A percentile compares a stretch with the other conserved stretches of the same genome.
phyloP scores from a whole-genome alignment of 148 eudicot genomes.

The Fagopyrum esculentum region DNA sequence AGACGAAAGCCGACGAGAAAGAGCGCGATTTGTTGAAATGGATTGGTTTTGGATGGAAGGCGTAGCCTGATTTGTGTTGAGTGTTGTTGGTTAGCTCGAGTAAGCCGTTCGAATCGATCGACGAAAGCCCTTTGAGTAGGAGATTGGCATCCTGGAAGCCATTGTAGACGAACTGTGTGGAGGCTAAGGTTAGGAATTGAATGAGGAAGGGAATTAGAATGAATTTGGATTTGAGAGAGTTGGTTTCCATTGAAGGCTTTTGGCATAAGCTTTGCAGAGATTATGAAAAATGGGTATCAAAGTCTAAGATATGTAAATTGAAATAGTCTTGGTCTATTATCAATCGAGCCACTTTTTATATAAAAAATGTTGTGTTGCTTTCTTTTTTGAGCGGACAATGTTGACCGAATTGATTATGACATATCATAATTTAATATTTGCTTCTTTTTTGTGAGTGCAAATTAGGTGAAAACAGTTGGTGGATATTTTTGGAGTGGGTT shows the following conservation, averaged over 20 bases:
- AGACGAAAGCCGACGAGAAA: neutral
- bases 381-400: neutral
- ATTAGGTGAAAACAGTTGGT: neutral
- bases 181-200: neutral
- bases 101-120: slow-evolving; percentile 3
- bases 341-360: neutral
- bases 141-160: slow-evolving; percentile 16
- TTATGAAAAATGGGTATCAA: neutral
- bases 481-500: neutral
- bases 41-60: slow-evolving; percentile 6
- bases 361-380: neutral
- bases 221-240: neutral
- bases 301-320: neutral
- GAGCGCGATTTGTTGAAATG: slow-evolving; percentile 3
- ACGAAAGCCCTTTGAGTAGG: slow-evolving; percentile 1
- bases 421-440: neutral
- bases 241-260: neutral
- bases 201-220: neutral
- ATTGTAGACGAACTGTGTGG: slow-evolving; percentile 9
- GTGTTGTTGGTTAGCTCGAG: slow-evolving; percentile 5
- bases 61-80: slow-evolving; percentile 7
- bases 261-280: neutral
- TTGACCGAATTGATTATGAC: neutral
- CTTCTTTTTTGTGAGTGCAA: neutral
- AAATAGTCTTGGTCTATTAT: neutral